Base-by-base conservation (phyloP, 441 rosid genomes). In the California macrophylla region DNA sequence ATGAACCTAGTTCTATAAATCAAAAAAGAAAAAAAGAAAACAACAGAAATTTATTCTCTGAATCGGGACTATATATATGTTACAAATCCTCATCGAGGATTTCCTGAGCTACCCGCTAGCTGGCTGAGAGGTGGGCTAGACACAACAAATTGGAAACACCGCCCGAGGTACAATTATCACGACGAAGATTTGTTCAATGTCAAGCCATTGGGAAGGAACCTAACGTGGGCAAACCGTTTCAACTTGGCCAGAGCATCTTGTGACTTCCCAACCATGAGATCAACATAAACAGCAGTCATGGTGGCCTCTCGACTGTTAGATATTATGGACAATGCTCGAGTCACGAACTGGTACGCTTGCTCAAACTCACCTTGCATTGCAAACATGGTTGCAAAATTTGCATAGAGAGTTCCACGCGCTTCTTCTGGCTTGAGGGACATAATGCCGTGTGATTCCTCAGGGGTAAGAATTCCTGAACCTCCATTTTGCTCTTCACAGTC, bases 351-450 rank as follows among this genome's bases (percentile, higher is more conserved):
- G 42, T 78, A 79, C 6, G 99, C 98, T 54, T 78, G 82, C 64
- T 87, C 88, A 15, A 85, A 74, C 42, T 86, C 96, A 50, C 98
- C 98, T 77, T 87, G 88, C 34, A 83, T 62, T n/a, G 98, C 97
- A 34, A 32, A 80, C 76, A 82, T 73, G 0, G 82, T 77, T 0
- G 98, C 96, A 32, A 94, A 84, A 85, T 94, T 84, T 42, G 89
- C 84, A 26, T 83, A 91, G 36, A 93, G 92, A 23, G 76, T 78
- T 52, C 96, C 98, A 3, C 87, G 86, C 32, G 98, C 97, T 83
- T 84, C 96, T 79, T 85, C 93, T 10, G 97, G 97, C 74, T 86
- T 90, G 12, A 85, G 88, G 78, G 81, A 84, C 72, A 66, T 64
- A 10, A 82, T 58, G 42, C 82, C 82, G 47, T 73, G 82, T 1